Conservation (phyloP, 2,329 filamentous ascomycete genomes). For the Ceratocystis eucalypticola region DNA sequence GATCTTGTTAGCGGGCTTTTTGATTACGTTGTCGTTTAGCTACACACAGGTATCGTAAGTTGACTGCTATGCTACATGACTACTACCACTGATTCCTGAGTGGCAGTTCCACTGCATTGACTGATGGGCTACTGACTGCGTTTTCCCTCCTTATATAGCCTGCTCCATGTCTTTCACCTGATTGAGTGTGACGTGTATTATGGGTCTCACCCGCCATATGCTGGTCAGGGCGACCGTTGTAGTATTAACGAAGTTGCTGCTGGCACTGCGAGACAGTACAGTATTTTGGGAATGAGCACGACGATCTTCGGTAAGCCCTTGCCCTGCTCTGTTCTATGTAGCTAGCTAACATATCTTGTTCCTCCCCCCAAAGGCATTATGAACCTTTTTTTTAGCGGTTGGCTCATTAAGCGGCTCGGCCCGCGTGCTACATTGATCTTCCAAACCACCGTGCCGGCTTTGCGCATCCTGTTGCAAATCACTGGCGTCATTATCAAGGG, state of each 20-base stretch:
- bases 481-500: slow-evolving; percentile 50
- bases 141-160: slow-evolving; percentile 22
- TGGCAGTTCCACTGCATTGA: not conserved
- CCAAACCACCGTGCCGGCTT: slow-evolving; percentile 50
- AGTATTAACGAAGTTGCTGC: slow-evolving; percentile 48
- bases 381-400: slow-evolving; percentile 55
- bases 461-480: slow-evolving; percentile 50
- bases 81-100: no score
- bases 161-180: slow-evolving; percentile 53
- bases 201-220: slow-evolving; percentile 38
- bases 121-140: not conserved
- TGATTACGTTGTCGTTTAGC: slow-evolving; percentile 41
- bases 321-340: not conserved
- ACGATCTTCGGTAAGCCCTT: slow-evolving; percentile 44
- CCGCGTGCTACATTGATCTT: slow-evolving; percentile 48
- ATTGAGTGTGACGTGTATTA: slow-evolving; percentile 64
- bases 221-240: slow-evolving; percentile 41
- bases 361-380: slow-evolving; percentile 29
- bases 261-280: slow-evolving; percentile 47
- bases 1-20: slow-evolving; percentile 44
- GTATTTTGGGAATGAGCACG: slow-evolving; percentile 53
- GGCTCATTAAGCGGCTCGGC: slow-evolving; percentile 52
- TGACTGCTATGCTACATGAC: not conserved
- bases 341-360: not conserved
- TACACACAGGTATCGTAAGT: slow-evolving; percentile 38